Evolutionary conservation across 495 filamentous ascomycete genomes (phyloP).

Genomic region (Aspergillus sclerotioniger): DNA sequence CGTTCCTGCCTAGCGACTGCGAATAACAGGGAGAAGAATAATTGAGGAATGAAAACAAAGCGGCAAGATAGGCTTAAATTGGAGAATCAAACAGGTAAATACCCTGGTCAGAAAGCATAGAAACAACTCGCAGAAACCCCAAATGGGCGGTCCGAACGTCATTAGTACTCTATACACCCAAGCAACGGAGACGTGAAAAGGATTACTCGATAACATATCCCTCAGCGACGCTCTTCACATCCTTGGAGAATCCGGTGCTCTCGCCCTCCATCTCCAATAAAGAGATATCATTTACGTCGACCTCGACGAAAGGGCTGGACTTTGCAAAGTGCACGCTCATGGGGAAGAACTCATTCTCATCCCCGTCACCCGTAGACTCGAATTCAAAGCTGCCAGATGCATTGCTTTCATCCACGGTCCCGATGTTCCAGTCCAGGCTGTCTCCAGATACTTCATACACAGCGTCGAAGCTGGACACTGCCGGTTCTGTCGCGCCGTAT

Average conservation of each 20-base stretch:
- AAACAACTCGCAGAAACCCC: slow-evolving; percentile 15
- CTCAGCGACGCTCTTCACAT: slow-evolving; percentile 81
- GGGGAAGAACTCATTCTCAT: slow-evolving; percentile 92
- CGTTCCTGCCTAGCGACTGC: background rate
- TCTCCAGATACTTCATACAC: slow-evolving; percentile 93
- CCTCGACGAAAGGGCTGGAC: slow-evolving; percentile 79
- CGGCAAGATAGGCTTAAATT: background rate
- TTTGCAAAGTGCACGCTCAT: slow-evolving; percentile 92
- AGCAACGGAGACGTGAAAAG: slow-evolving; percentile 2
- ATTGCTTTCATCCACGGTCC: slow-evolving; percentile 76
- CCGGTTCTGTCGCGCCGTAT: slow-evolving; percentile 75
- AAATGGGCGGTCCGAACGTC: slow-evolving; percentile 38
- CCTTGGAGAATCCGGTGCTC: slow-evolving; percentile 82
- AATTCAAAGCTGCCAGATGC: slow-evolving; percentile 87
- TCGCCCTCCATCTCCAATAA: slow-evolving; percentile 75
- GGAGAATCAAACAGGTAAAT: slow-evolving; percentile 12
- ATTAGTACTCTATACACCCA: slow-evolving; percentile 47
- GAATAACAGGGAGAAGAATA: background rate
- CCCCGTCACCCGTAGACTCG: slow-evolving; percentile 75
- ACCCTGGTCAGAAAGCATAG: slow-evolving; percentile 5
- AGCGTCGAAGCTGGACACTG: slow-evolving; percentile 89
- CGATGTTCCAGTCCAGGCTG: slow-evolving; percentile 88
- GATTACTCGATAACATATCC: slow-evolving; percentile 74
- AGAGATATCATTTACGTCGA: slow-evolving; percentile 75
- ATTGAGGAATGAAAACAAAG: background rate